Conservation (phyloP, 1,284 basidiomycete genomes). For the Agaricales sp. region DNA sequence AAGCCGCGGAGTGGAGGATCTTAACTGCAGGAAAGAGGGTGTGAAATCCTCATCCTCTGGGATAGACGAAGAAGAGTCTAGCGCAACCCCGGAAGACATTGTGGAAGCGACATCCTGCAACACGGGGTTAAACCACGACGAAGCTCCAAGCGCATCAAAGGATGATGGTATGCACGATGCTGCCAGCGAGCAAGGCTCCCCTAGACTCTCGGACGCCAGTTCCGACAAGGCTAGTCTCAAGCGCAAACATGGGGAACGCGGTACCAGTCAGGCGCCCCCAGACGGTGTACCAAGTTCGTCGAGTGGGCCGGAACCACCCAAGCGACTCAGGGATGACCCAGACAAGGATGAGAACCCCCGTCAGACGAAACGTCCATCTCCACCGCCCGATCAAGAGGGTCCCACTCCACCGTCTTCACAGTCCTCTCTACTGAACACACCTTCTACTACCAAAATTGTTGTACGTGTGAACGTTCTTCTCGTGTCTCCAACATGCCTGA, state of each 20-base stretch:
- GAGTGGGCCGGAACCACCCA: constrained; percentile 26
- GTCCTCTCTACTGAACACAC: constrained; percentile 4
- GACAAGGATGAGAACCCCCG: constrained; percentile 48
- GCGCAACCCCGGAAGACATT: constrained; percentile 14
- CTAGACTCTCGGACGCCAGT: too few species aligned
- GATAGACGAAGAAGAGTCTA: constrained; percentile 15
- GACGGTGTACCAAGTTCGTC: constrained; percentile 17
- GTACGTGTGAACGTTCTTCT: too few species aligned
- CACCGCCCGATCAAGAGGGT: constrained; percentile 54
- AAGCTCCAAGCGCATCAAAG: constrained; percentile 1
- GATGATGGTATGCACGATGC: constrained; percentile 12
- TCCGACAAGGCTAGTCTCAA: constrained; percentile 47
- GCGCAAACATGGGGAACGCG: constrained; percentile 49
- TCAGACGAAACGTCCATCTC: constrained; percentile 53
- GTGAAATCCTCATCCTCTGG: constrained; percentile 24
- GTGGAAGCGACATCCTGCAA: constrained; percentile 7
- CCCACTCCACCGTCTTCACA: constrained; percentile 19
- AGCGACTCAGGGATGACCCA: constrained; percentile 43
- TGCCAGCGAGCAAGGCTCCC: constrained; percentile 32
- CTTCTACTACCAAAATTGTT: too few species aligned
- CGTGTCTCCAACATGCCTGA: constrained; percentile 9
- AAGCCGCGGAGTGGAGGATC: constrained; percentile 66
- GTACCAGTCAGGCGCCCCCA: constrained; percentile 44
- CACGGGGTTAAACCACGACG: constrained; percentile 8
- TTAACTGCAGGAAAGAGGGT: constrained; percentile 54